These are phyloP conservation scores for Tetrahymena thermophila DNA, from an alignment of 73 alveolate genomes.

Conservation along the genomic window DNA sequence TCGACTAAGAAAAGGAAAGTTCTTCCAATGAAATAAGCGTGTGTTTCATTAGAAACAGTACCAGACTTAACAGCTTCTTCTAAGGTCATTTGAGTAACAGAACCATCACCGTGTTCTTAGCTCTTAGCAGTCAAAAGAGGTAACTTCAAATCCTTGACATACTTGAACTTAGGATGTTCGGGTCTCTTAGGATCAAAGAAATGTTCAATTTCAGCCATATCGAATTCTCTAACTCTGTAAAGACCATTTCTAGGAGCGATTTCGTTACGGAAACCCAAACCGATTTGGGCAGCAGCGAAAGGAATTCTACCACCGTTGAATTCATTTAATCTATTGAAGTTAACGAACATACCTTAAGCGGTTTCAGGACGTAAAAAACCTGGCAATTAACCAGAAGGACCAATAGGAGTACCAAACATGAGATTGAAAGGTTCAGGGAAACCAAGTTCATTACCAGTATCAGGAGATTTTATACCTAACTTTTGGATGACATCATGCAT, in stretches of 20 bases:
- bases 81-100: slow-evolving; percentile 37
- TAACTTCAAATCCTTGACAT: slow-evolving; percentile 58
- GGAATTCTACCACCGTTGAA: slow-evolving; percentile 95
- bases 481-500: slow-evolving; percentile 68
- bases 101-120: slow-evolving; percentile 44
- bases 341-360: slow-evolving; percentile 98
- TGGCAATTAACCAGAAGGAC: slow-evolving; percentile 92
- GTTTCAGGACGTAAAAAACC: slow-evolving; percentile 99
- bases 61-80: slow-evolving; percentile 85
- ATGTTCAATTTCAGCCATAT: slow-evolving; percentile 99
- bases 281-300: slow-evolving; percentile 97
- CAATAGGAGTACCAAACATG: slow-evolving; percentile 96
- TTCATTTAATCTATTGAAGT: slow-evolving; percentile 88
- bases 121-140: slow-evolving; percentile 75
- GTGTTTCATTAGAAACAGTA: slow-evolving; percentile 91
- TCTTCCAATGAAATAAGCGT: slow-evolving; percentile 96
- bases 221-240: slow-evolving; percentile 95
- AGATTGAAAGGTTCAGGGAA: slow-evolving; percentile 90
- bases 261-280: slow-evolving; percentile 98
- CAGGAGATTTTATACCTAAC: slow-evolving; percentile 84
- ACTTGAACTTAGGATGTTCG: slow-evolving; percentile 82
- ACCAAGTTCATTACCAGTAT: slow-evolving; percentile 85
- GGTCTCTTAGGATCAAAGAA: slow-evolving; percentile 92
- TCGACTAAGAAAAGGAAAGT: slow-evolving; percentile 72
- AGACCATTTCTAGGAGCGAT: slow-evolving; percentile 97